A percentile compares a stretch with the other conserved stretches of the same genome.
Conservation (phyloP, 1,284 basidiomycete species). For the Boletus sp. region DNA sequence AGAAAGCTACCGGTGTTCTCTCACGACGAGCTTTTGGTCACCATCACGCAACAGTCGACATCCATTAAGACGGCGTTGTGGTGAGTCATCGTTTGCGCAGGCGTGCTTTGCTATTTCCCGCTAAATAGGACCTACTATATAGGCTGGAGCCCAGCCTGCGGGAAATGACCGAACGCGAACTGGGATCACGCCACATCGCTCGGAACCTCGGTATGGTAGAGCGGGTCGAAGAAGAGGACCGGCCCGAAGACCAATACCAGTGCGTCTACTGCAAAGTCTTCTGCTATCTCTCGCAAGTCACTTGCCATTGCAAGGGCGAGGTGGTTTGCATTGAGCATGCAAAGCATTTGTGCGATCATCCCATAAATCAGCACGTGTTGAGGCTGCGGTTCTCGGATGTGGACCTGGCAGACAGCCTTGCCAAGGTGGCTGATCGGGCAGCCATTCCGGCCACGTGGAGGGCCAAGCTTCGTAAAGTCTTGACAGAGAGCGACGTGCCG, state of each 20-base stretch:
- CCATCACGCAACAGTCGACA: constrained; percentile 89
- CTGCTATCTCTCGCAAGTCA: constrained; percentile 93
- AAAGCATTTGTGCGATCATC: constrained; percentile 71
- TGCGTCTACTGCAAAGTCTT: constrained; percentile 92
- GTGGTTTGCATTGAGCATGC: constrained; percentile 88
- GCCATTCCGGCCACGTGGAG: constrained; percentile 75
- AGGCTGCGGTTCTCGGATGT: constrained; percentile 82
- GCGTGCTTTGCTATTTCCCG: constrained; percentile 11
- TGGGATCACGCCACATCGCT: constrained; percentile 59
- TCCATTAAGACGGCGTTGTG: constrained; percentile 93
- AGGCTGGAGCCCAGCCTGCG: constrained; percentile 80
- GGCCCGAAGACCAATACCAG: constrained; percentile 91
- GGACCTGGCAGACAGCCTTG: constrained; percentile 67
- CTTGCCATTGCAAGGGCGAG: constrained; percentile 70
- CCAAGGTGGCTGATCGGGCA: constrained; percentile 68
- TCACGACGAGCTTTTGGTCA: constrained; percentile 94
- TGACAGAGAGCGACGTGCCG: constrained; percentile 69
- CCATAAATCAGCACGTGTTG: constrained; percentile 57
- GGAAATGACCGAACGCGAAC: constrained; percentile 89
- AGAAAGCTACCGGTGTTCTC: constrained; percentile 95
- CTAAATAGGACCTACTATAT: constrained; percentile 35
- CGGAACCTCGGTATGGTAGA: constrained; percentile 62
- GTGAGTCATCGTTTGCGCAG: constrained; percentile 45
- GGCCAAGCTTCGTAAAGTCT: constrained; percentile 61
- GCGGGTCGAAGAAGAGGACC: constrained; percentile 74